Base-by-base conservation (phyloP, 371 early-diverging fungal species). In the Haplosporangium sp. region DNA sequence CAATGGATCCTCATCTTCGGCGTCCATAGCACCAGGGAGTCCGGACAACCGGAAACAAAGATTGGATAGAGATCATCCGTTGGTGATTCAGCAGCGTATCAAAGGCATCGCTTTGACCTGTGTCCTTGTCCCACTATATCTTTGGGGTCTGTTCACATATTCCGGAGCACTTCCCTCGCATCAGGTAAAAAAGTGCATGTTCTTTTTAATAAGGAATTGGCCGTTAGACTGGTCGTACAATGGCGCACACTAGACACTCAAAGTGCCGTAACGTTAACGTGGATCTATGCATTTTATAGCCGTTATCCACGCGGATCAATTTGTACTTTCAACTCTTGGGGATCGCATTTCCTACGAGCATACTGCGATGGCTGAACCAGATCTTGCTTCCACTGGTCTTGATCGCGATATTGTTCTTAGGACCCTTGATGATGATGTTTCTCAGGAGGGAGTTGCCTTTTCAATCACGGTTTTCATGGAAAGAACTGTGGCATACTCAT, bases 391-490 rank as follows among this genome's bases (percentile, higher is more conserved):
- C 77, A 4, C 21, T 71, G 43, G n/a, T 63, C 29, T 37, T 77
- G 59, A 64, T 77, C 29, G 59, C 55, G 13, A 38, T 71, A 50
- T 20, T 77, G 47, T 77, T 67, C 48, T 46, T 64, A 54, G 72
- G 72, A 0, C 77, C 77, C 1, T 37, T 71, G 40, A 37, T 77
- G 45, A 71, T 77, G 72, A 63, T 67, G 72, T 77, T 63, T 29
- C 36, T 71, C 4, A 51, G 54, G 18, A 48, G 57, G 16, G 71
- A 70, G 40, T 64, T 77, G 42, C 77, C 77, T 0, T 77, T 77
- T 36, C 77, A 77, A 21, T 20, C 48, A 38, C 38, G 56, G 36
- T 67, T 63, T 38, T 48, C 54, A 20, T 71, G 67, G 77, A 9
- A 38, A 4, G 41, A 21, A 46, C 69, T 62, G 12, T 23, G 62